A percentile compares a stretch with the other conserved stretches of the same genome.
Evolutionary conservation across 305 asterid genomes (phyloP).

Genomic region (Ilex paraguariensis): DNA sequence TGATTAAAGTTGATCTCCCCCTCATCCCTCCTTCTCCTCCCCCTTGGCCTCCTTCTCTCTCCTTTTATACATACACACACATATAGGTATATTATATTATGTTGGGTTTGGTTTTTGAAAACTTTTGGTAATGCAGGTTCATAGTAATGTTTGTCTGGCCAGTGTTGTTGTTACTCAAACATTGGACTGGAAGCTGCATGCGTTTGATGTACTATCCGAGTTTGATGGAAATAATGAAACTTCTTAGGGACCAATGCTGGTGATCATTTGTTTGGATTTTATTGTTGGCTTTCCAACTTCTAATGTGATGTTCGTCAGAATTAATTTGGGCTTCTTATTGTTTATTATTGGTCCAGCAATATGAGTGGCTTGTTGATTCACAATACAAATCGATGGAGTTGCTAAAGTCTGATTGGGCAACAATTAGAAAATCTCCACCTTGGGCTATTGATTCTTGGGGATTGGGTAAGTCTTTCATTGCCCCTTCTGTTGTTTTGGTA

Average conservation of each 20-base stretch:
- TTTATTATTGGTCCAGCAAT: constrained; percentile 62
- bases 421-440: constrained; percentile 86
- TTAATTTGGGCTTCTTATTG: constrained; percentile 1
- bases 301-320: too few relatives aligned
- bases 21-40: too few relatives aligned
- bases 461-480: constrained; percentile 57
- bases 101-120: constrained; percentile 9
- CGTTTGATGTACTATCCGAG: constrained; percentile 95
- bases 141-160: constrained; percentile 95
- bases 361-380: constrained; percentile 92
- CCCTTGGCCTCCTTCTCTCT: too few relatives aligned
- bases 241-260: constrained; percentile 90
- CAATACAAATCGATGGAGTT: constrained; percentile 95
- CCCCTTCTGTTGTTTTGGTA: too few relatives aligned
- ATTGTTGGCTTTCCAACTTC: background rate
- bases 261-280: constrained; percentile 28
- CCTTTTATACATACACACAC: too few relatives aligned
- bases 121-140: constrained; percentile 65
- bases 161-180: constrained; percentile 97
- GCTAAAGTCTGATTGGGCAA: constrained; percentile 83
- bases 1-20: too few relatives aligned
- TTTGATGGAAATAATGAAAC: constrained; percentile 88
- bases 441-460: constrained; percentile 99
- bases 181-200: constrained; percentile 97
- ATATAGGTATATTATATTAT: background rate